phyloP scores from a whole-genome alignment of 2,329 filamentous ascomycete genomes.

The Stemphylium beticola region DNA sequence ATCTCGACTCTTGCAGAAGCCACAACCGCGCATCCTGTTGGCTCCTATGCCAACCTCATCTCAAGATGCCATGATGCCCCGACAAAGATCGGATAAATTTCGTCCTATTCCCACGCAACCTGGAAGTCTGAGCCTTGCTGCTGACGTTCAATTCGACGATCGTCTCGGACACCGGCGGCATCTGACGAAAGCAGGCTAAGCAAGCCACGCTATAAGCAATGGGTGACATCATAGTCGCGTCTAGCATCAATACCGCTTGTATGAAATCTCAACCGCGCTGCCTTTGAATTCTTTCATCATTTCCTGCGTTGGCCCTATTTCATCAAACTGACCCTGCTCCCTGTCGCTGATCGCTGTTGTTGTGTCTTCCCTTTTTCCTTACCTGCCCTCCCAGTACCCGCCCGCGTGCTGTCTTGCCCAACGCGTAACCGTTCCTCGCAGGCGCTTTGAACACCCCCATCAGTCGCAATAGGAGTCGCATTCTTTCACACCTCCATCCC shows the following conservation, averaged over 20 bases:
- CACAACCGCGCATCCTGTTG: slow-evolving; percentile 1
- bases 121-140: slow-evolving; percentile 3
- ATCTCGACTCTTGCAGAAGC: slow-evolving; percentile 3
- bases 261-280: slow-evolving; percentile 12
- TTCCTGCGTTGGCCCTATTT: slow-evolving; percentile 8
- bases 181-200: slow-evolving; percentile 14
- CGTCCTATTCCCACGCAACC: slow-evolving; percentile 3
- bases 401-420: slow-evolving; percentile 7
- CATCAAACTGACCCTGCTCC: slow-evolving; percentile 4
- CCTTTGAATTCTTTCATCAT: not conserved
- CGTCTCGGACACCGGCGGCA: slow-evolving; percentile 10
- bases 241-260: slow-evolving; percentile 10
- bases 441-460: slow-evolving; percentile 1
- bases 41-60: slow-evolving; percentile 1
- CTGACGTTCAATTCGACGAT: slow-evolving; percentile 14
- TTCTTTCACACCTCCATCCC: not conserved
- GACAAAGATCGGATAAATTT: not conserved
- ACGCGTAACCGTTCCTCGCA: slow-evolving; percentile 7
- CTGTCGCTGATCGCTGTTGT: slow-evolving; percentile 1
- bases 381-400: not conserved
- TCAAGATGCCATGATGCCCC: not conserved
- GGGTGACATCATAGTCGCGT: slow-evolving; percentile 21
- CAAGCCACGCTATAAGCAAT: slow-evolving; percentile 2
- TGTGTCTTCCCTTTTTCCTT: slow-evolving; percentile 2
- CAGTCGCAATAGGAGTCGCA: not conserved